A percentile compares a stretch with the other conserved stretches of the same genome.
phyloP scores from a whole-genome alignment of 2,329 filamentous ascomycete species.

The Diaporthe batatas region DNA sequence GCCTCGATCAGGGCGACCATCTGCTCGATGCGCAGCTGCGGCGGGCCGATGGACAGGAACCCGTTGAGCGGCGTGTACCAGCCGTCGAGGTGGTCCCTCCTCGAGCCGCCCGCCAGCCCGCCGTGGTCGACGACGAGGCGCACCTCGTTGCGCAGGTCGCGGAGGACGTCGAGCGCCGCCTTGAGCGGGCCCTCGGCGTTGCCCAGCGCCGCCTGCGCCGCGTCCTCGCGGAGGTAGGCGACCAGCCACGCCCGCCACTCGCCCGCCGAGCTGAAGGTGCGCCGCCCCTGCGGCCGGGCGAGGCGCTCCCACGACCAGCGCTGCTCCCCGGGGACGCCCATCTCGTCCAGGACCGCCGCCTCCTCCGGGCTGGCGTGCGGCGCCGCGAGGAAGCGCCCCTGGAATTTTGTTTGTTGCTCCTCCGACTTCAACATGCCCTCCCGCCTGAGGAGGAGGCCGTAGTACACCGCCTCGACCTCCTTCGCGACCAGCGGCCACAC shows the following conservation, averaged over 20 bases:
- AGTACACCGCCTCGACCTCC: conserved; percentile 32
- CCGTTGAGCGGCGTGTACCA: conserved; percentile 35
- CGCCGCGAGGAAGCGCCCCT: conserved; percentile 14
- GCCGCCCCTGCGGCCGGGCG: background rate
- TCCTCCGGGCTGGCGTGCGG: background rate
- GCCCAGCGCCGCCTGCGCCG: conserved; percentile 2
- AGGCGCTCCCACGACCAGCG: conserved; percentile 25
- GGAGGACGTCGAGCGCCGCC: conserved; percentile 19
- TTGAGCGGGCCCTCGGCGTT: conserved; percentile 22
- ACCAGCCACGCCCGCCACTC: conserved; percentile 30
- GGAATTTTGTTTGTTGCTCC: background rate
- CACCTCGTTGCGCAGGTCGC: conserved; percentile 35
- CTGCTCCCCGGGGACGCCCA: background rate
- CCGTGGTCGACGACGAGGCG: conserved; percentile 19
- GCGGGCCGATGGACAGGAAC: conserved; percentile 30
- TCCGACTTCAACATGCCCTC: background rate
- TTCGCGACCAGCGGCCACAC: conserved; percentile 21
- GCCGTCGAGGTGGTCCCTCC: conserved; percentile 23
- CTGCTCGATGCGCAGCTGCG: conserved; percentile 26
- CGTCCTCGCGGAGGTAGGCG: conserved; percentile 17
- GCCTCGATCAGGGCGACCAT: conserved; percentile 30
- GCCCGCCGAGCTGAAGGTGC: background rate
- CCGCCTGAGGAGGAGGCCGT: background rate
- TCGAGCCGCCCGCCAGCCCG: background rate
- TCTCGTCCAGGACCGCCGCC: conserved; percentile 9